Conservation (phyloP, 257 asterid species). For the Perilla frutescens region DNA sequence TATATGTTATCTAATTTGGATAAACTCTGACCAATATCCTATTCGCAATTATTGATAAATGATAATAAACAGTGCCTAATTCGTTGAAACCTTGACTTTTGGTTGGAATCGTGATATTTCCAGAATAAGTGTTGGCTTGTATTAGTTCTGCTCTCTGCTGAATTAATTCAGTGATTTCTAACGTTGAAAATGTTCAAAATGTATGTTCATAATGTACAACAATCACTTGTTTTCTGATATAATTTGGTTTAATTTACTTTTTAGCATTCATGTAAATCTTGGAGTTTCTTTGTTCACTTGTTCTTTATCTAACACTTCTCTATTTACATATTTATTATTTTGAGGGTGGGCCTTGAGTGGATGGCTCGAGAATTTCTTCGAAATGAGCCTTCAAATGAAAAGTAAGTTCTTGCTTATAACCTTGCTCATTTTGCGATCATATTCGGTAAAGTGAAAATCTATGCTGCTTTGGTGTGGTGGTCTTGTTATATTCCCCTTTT, state of each 20-base stretch:
- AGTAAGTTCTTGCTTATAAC: conserved; percentile 55
- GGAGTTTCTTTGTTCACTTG: conserved; percentile 28
- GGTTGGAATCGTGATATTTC: neutral
- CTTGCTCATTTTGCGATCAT: conserved; percentile 15
- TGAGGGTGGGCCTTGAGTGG: conserved; percentile 86
- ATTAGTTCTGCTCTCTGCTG: neutral
- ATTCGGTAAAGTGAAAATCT: conserved; percentile 26
- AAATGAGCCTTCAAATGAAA: conserved; percentile 97
- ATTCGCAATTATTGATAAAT: too few relatives aligned
- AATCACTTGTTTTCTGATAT: too few relatives aligned
- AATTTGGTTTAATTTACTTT: too few relatives aligned
- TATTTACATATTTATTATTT: conserved; percentile 1
- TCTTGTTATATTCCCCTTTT: conserved; percentile 15
- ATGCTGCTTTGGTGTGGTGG: conserved; percentile 18
- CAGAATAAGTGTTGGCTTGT: too few relatives aligned
- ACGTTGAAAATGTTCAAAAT: too few relatives aligned
- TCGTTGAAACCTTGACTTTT: conserved; percentile 8
- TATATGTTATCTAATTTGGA: neutral
- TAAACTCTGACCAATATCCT: conserved; percentile 4
- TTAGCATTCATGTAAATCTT: conserved; percentile 11
- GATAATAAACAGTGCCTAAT: neutral
- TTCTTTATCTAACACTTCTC: conserved; percentile 16
- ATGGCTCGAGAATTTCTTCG: conserved; percentile 99
- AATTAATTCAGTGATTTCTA: too few relatives aligned
- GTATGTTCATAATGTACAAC: too few relatives aligned